Base-by-base conservation (phyloP, 441 rosid species). In the Pelargonium myrrhifolium region DNA sequence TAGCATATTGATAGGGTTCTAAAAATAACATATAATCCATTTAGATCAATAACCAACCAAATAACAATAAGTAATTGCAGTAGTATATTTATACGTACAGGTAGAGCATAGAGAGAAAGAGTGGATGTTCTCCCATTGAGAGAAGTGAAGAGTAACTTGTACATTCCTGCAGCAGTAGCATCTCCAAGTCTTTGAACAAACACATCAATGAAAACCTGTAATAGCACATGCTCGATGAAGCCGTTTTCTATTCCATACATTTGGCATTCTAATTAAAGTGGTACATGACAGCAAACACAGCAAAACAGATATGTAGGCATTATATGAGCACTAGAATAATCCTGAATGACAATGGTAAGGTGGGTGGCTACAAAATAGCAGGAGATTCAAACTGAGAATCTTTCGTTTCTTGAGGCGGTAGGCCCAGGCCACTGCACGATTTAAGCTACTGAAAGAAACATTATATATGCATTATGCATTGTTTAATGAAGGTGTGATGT, bases 121-220 rank as follows among this genome's bases (percentile, higher is more conserved):
- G 92, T 80, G 63, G 91, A 85, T 68, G 84, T 78, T 74, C 73
- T 85, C 68, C 87, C 93, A 37, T 84, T 83, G 75, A 89, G 85
- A 68, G 81, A 81, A 82, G 85, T 79, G 72, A 86, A 85, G 40
- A 93, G 84, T 55, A 93, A 68, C 75, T 87, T 85, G 63, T 85
- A 93, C 83, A 93, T 80, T 75, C 96, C 97, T 5, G 98, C 96
- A 3, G 97, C 98, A 4, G 96, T 82, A 47, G 98, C 98, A 81
- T 93, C 97, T 75, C 98, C 96, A 11, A 90, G 89, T 68, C 98
- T 93, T 80, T 93, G 93, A 70, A 93, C 89, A 64, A 93, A 79
- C 45, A 93, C 94, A 55, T 93, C 98, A 68, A 90, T 89, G 83
- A 97, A 90, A 47, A 93, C 85, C 97, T 93, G 81, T 77, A 66